Percentiles rank a stretch among this genome's conserved stretches.
Conservation (phyloP, 331 rosid genomes). For the Prunus yedoensis region DNA sequence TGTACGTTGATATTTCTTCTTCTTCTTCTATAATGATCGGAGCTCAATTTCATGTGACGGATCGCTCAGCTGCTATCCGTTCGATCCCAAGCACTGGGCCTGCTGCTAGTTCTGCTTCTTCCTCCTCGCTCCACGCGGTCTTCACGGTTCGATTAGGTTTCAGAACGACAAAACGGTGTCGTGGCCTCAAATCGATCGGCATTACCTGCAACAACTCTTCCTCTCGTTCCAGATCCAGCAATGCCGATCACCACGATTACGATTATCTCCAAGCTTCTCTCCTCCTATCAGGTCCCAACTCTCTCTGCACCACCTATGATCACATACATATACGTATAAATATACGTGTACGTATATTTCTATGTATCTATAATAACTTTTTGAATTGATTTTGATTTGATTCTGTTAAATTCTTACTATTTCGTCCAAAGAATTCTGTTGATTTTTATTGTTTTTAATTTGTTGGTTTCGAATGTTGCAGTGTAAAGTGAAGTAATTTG, state of each 20-base stretch:
- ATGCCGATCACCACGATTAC: constrained; percentile 36
- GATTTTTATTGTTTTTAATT: neutral
- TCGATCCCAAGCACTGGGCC: constrained; percentile 22
- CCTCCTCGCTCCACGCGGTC: constrained; percentile 31
- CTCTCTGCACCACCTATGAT: constrained; percentile 5
- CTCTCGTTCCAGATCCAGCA: constrained; percentile 40
- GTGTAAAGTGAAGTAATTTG: neutral
- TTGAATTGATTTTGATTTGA: neutral
- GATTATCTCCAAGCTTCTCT: constrained; percentile 84
- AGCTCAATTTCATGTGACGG: constrained; percentile 33
- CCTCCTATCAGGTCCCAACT: constrained; percentile 67
- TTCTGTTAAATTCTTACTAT: neutral
- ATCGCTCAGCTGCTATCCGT: constrained; percentile 42
- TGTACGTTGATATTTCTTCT: neutral
- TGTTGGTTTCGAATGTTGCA: neutral
- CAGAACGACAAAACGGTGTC: constrained; percentile 28
- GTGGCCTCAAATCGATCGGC: constrained; percentile 38
- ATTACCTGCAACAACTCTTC: constrained; percentile 54
- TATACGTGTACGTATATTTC: neutral
- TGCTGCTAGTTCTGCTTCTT: constrained; percentile 25
- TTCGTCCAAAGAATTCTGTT: neutral
- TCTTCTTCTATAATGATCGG: constrained; percentile 49
- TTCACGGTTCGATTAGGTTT: constrained; percentile 32
- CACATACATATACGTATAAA: neutral
- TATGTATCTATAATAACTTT: neutral